phyloP scores from a whole-genome alignment of 257 asterid species.

The Solanum paucissectum region DNA sequence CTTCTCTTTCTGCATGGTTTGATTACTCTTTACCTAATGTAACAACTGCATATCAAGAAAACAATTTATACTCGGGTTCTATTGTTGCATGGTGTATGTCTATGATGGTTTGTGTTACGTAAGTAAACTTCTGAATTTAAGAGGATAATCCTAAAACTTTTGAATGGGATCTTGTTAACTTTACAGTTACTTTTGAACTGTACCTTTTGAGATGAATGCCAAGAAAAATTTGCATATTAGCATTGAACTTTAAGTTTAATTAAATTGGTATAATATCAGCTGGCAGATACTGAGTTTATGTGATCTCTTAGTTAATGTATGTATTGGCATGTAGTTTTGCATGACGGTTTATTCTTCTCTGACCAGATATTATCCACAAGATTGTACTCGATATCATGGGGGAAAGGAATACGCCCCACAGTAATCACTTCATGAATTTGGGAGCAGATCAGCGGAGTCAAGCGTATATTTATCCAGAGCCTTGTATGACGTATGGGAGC shows the following conservation, averaged over 20 bases:
- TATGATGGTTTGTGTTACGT: neutral
- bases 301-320: neutral
- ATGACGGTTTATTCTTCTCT: neutral
- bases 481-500: slow-evolving; percentile 44
- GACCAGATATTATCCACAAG: slow-evolving; percentile 25
- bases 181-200: neutral
- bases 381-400: slow-evolving; percentile 37
- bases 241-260: neutral
- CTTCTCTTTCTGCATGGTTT: neutral
- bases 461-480: slow-evolving; percentile 42
- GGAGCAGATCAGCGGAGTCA: slow-evolving; percentile 56
- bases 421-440: slow-evolving; percentile 32
- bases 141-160: neutral
- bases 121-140: neutral
- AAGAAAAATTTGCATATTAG: neutral
- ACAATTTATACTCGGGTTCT: neutral
- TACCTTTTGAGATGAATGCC: neutral
- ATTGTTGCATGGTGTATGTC: neutral
- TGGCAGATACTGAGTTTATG: neutral
- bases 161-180: neutral
- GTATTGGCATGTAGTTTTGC: neutral
- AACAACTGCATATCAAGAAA: neutral
- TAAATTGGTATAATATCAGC: neutral
- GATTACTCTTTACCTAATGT: neutral
- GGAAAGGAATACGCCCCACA: slow-evolving; percentile 46